Conservation (phyloP, 83 land plant genomes). For the Diphasiastrum complanatum region DNA sequence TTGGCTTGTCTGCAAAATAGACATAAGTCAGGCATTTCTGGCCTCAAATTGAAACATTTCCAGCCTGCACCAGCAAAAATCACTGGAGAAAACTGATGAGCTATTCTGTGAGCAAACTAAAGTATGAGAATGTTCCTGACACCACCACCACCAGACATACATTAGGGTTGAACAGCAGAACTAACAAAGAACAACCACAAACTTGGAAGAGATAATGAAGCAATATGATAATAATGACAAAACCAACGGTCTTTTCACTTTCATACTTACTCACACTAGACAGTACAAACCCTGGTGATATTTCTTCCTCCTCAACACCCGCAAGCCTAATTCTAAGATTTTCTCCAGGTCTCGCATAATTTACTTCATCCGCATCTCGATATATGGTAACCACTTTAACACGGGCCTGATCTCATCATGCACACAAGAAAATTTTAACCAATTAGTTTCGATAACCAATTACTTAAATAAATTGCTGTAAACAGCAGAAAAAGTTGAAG, state of each 20-base stretch:
- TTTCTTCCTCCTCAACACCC: slow-evolving; percentile 95
- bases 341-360: slow-evolving; percentile 85
- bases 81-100: slow-evolving; percentile 6
- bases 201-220: too few species aligned
- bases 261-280: slow-evolving; percentile 59
- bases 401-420: slow-evolving; percentile 41
- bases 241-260: background rate
- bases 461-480: background rate
- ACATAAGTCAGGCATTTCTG: background rate
- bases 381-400: slow-evolving; percentile 78
- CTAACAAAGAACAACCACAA: too few species aligned
- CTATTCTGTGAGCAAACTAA: too few species aligned
- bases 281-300: slow-evolving; percentile 80
- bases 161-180: too few species aligned
- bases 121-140: too few species aligned
- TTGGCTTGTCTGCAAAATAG: slow-evolving; percentile 62
- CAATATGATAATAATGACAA: too few species aligned
- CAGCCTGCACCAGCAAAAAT: background rate
- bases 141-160: too few species aligned
- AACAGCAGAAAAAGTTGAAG: background rate
- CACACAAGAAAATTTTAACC: slow-evolving; percentile 6
- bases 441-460: background rate
- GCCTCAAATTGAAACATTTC: too few species aligned
- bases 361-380: slow-evolving; percentile 67
- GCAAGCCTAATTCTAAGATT: slow-evolving; percentile 73